phyloP scores from a whole-genome alignment of 2,329 filamentous ascomycete species.

The Grosmannia clavigera region DNA sequence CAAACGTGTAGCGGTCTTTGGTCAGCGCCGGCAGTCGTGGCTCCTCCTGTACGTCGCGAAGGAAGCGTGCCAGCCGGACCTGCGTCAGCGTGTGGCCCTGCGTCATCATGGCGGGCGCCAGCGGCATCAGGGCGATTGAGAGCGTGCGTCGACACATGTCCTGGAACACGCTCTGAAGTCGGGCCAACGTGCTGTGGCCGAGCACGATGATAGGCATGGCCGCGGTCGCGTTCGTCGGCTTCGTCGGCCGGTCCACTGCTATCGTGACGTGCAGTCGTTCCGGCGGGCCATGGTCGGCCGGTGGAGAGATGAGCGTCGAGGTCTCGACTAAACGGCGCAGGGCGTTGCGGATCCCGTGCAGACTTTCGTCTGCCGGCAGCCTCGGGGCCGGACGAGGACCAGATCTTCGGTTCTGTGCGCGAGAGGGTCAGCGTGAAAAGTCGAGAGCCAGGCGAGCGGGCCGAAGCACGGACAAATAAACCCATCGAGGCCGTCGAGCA shows the following conservation, averaged over 20 bases:
- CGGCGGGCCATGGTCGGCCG: constrained; percentile 13
- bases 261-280: constrained; percentile 3
- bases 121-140: constrained; percentile 7
- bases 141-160: constrained; percentile 25
- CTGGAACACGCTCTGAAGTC: constrained; percentile 35
- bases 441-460: too few relatives aligned
- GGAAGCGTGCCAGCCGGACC: constrained; percentile 33
- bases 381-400: not conserved
- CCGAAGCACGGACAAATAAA: not conserved
- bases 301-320: constrained; percentile 20
- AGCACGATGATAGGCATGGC: constrained; percentile 25
- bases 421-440: not conserved
- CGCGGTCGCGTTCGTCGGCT: constrained; percentile 4
- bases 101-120: not conserved
- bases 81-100: constrained; percentile 17
- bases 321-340: constrained; percentile 11
- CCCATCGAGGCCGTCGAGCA: not conserved
- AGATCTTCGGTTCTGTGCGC: constrained; percentile 1
- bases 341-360: constrained; percentile 1
- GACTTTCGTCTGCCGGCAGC: not conserved
- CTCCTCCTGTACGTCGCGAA: constrained; percentile 38
- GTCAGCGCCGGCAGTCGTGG: constrained; percentile 18
- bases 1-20: constrained; percentile 30
- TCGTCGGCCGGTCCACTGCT: constrained; percentile 8
- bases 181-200: constrained; percentile 34